Conservation (phyloP, 2,329 filamentous ascomycete genomes). For the Botrytis sinoallii region DNA sequence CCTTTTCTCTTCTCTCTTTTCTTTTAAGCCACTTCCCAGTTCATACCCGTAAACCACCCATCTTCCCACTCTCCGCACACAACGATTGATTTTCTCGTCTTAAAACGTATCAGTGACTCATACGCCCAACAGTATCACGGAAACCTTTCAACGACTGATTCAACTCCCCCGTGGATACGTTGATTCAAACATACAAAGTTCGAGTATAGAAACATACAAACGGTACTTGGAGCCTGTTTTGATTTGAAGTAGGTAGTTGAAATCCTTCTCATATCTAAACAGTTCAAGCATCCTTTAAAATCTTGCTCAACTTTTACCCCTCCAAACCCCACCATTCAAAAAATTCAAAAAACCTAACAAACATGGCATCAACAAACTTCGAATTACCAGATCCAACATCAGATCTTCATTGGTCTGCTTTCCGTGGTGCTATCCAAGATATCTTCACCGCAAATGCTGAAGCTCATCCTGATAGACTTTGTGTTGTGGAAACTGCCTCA, state of each 20-base stretch:
- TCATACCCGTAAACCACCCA: neutral
- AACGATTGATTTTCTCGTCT: neutral
- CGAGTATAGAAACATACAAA: neutral
- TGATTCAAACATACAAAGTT: neutral
- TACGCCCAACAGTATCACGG: neutral
- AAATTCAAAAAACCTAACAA: neutral
- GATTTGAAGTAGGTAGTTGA: slow-evolving; percentile 15
- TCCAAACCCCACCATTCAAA: slow-evolving; percentile 11
- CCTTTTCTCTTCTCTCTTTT: neutral
- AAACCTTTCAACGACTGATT: neutral
- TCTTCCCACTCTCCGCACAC: too few species aligned
- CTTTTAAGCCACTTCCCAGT: neutral
- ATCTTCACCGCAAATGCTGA: slow-evolving; percentile 58
- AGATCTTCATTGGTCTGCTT: slow-evolving; percentile 58
- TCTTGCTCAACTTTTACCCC: slow-evolving; percentile 15
- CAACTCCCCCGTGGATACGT: neutral
- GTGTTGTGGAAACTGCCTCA: slow-evolving; percentile 64
- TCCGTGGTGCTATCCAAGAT: slow-evolving; percentile 57
- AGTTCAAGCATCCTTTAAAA: slow-evolving; percentile 4
- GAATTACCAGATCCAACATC: slow-evolving; percentile 52
- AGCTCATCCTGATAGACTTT: slow-evolving; percentile 61
- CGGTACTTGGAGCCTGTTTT: slow-evolving; percentile 1
- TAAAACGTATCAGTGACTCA: neutral
- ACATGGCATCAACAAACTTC: slow-evolving; percentile 26
- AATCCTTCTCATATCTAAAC: slow-evolving; percentile 10